Conservation (phyloP, 257 asterid genomes). For the Nicotiana undulata region DNA sequence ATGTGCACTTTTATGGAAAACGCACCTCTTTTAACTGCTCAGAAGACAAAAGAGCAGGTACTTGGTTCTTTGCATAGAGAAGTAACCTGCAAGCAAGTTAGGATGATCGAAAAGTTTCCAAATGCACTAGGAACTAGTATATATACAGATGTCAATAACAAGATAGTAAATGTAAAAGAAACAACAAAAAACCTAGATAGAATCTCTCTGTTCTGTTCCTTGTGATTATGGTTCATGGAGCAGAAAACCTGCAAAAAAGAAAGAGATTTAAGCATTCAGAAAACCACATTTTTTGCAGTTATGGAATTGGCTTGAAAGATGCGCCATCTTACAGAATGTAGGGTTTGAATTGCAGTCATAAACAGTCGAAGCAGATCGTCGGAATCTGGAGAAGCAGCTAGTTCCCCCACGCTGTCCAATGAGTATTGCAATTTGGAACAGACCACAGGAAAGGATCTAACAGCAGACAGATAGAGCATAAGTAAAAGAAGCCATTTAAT, state of each 20-base stretch:
- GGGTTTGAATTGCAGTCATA: slow-evolving; percentile 39
- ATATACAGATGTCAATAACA: not conserved
- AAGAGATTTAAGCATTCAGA: slow-evolving; percentile 13
- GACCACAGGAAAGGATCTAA: slow-evolving; percentile 52
- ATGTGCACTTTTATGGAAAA: not conserved
- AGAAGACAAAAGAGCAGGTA: slow-evolving; percentile 50
- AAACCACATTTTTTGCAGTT: too few species aligned
- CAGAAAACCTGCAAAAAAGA: slow-evolving; percentile 55
- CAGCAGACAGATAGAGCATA: slow-evolving; percentile 13
- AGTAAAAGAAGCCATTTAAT: not conserved
- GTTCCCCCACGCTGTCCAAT: slow-evolving; percentile 37
- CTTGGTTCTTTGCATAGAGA: slow-evolving; percentile 41
- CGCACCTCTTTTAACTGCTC: slow-evolving; percentile 70
- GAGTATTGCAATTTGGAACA: slow-evolving; percentile 44
- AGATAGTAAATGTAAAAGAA: not conserved
- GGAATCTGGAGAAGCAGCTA: slow-evolving; percentile 32
- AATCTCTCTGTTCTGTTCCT: slow-evolving; percentile 39
- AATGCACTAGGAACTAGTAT: not conserved
- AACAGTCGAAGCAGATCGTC: slow-evolving; percentile 43
- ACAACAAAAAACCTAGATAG: slow-evolving; percentile 45
- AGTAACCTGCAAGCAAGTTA: slow-evolving; percentile 50
- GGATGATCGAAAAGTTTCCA: slow-evolving; percentile 6
- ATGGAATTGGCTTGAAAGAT: not conserved
- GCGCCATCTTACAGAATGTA: slow-evolving; percentile 42
- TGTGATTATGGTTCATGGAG: slow-evolving; percentile 45